Base-by-base conservation (phyloP, 2,329 filamentous ascomycete species). In the Fonsecaea monophora region DNA sequence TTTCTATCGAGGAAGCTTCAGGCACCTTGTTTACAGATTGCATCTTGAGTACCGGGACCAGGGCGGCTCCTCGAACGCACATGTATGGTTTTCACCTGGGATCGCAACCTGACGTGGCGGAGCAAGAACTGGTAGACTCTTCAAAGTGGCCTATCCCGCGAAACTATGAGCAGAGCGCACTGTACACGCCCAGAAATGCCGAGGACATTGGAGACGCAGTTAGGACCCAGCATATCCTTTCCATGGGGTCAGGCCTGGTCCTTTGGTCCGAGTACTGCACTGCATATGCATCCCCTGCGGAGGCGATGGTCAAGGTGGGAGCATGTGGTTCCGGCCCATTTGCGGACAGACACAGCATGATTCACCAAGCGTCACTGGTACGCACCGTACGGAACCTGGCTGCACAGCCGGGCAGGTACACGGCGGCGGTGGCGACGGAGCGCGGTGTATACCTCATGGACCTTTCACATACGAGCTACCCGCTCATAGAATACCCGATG, bases 11-110 rank as follows among this genome's bases (percentile, higher is more conserved):
- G 9, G 53, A 57, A 30, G 3, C 25, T n/a, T 25, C 53, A 21
- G 60, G 60, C 21, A 21, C 35, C 25, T 37, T 63, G 25, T 54
- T 63, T 40, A 35, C 53, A 38, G 55, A 58, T 30, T 50, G 45
- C 9, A 13, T 25, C n/a, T 12, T 21, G 42, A 21, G 42, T n/a
- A 21, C 18, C 18, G n/a, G 10, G 7, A 18, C 2, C n/a, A n/a
- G n/a, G 3, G n/a, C 6, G 6, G 6, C 6, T 25, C 6, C 3
- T 13, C 15, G 15, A 8, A 50, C 45, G 2, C 9, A 30, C 21
- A 50, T 50, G 9, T 10, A 6, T 21, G 45, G 18, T 13, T 50
- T 25, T 13, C 21, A 50, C 21, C 45, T 13, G 45, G 10, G 45
- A 7, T 30, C 45, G 21, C 21, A 18, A 12, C 10, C 13, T 30